These are phyloP conservation scores for Boechera divaricarpa DNA, from an alignment of 345 rosid species.

Conservation along the genomic window DNA sequence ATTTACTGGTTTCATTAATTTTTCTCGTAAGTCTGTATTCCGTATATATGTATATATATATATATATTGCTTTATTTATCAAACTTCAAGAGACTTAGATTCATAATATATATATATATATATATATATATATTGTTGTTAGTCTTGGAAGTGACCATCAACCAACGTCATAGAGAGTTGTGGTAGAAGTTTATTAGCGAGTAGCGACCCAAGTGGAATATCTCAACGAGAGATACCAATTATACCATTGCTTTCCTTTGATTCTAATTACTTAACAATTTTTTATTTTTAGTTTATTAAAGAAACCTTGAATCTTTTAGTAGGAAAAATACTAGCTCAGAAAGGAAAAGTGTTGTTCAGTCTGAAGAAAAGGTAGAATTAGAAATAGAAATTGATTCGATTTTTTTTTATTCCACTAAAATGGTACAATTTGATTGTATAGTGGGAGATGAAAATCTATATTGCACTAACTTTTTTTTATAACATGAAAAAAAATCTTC, in stretches of 20 bases:
- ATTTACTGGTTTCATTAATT: neutral
- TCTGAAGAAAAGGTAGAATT: neutral
- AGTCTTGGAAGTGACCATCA: conserved; percentile 12
- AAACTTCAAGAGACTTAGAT: neutral
- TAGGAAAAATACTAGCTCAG: neutral
- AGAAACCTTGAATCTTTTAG: neutral
- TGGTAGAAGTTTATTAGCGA: conserved; percentile 10
- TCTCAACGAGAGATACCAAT: neutral
- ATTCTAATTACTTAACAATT: neutral
- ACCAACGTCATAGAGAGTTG: conserved; percentile 14
- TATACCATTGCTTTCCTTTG: neutral
- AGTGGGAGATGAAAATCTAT: too few species aligned
- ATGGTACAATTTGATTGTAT: neutral
- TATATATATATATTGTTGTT: too few species aligned
- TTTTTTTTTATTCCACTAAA: neutral
- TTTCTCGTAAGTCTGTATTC: neutral
- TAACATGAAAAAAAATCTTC: too few species aligned
- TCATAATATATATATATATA: too few species aligned
- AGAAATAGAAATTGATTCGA: too few species aligned
- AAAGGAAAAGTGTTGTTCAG: neutral
- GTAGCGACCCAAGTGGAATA: neutral
- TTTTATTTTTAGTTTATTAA: too few species aligned
- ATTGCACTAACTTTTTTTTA: too few species aligned
- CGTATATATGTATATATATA: neutral
- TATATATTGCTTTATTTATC: neutral